A percentile compares a stretch with the other conserved stretches of the same genome.
Evolutionary conservation across 2,329 filamentous ascomycete species (phyloP).

Genomic region (Ambrosiella cleistominuta): DNA sequence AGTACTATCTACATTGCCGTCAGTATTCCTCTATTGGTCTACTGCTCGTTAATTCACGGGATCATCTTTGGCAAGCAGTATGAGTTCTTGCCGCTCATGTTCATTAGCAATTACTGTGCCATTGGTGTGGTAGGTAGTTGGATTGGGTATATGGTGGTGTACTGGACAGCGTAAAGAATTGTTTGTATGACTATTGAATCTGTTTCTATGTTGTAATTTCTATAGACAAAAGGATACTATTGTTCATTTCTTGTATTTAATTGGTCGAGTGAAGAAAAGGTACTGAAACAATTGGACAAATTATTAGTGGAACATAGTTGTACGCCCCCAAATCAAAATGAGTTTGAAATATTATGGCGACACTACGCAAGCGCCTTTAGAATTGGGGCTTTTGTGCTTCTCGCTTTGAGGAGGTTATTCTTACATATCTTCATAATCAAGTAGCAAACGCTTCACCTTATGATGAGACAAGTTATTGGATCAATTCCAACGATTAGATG

Average conservation of each 20-base stretch:
- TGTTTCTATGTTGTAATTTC: not conserved
- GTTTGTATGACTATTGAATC: not conserved
- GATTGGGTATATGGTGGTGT: conserved; percentile 86
- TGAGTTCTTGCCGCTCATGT: conserved; percentile 92
- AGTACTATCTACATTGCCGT: conserved; percentile 77
- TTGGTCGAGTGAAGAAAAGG: not conserved
- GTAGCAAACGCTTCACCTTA: too few species aligned
- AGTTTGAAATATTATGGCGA: too few species aligned
- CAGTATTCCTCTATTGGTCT: conserved; percentile 74
- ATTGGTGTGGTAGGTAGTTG: conserved; percentile 92
- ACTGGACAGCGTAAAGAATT: conserved; percentile 41
- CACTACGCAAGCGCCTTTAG: too few species aligned
- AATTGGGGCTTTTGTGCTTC: too few species aligned
- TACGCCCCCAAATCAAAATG: too few species aligned
- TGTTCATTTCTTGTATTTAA: not conserved
- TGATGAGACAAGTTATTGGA: too few species aligned
- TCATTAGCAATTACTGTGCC: conserved; percentile 85
- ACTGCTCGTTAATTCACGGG: conserved; percentile 70
- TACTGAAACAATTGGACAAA: not conserved
- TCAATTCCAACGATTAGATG: too few species aligned
- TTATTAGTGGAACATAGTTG: not conserved
- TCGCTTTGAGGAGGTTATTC: too few species aligned
- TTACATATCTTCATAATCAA: too few species aligned
- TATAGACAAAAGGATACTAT: conserved; percentile 12
- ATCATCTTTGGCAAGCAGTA: conserved; percentile 67